Conservation (phyloP, 2,329 filamentous ascomycete genomes). For the Cercospora sp. region DNA sequence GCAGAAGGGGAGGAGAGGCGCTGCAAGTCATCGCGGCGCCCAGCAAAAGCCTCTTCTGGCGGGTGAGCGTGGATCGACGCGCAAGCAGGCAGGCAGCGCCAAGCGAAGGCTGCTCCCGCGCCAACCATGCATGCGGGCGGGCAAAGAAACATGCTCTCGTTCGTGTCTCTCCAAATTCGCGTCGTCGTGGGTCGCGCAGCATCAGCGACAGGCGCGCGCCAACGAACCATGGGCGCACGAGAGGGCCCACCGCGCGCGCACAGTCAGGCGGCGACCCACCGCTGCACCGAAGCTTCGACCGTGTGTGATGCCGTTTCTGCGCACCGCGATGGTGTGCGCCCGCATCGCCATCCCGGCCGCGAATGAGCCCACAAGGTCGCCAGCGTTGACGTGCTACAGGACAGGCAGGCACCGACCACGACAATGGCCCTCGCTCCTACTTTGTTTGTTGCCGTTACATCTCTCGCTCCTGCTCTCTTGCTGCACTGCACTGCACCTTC, state of each 20-base stretch:
- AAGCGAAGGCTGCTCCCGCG: not conserved
- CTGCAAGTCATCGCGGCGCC: not conserved
- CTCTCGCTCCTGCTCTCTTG: not conserved
- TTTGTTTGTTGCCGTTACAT: not conserved
- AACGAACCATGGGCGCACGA: not conserved
- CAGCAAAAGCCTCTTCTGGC: not conserved
- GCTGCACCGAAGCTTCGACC: not conserved
- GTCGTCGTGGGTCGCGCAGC: not conserved
- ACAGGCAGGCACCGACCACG: not conserved
- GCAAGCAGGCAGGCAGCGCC: not conserved
- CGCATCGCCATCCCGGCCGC: not conserved
- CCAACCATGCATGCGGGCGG: not conserved
- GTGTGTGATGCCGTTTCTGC: not conserved
- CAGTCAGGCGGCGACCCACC: not conserved
- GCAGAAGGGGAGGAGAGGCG: not conserved
- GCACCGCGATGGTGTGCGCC: not conserved
- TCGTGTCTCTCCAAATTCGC: not conserved
- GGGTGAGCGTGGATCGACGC: not conserved
- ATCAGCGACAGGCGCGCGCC: not conserved
- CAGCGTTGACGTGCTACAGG: not conserved
- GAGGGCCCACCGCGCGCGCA: not conserved
- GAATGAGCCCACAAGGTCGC: conserved; percentile 1
- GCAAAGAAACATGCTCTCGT: not conserved
- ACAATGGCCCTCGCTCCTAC: not conserved
- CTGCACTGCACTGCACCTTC: not conserved